Base-by-base conservation (phyloP, 1,284 basidiomycete species). In the Apiotrichum porosum region DNA sequence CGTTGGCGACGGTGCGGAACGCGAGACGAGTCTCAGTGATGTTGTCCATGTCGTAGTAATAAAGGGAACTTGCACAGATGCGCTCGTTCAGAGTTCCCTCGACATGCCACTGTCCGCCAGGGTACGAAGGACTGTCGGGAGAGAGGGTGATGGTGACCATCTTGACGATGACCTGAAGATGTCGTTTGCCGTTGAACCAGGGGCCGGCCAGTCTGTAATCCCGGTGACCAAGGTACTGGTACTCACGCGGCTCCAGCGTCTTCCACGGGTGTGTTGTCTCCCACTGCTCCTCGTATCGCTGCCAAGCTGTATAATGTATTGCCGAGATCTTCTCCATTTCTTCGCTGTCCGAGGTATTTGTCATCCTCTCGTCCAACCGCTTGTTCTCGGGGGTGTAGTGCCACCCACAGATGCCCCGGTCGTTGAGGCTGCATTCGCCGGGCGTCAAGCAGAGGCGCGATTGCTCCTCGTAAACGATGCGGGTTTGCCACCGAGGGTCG, bases 1-100 rank as follows among this genome's bases (percentile, higher is more conserved):
- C 26, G 19, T 54, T 21, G 17, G 17, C 24, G 10, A 13, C 18
- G 0, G 47, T 46, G 13, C 51, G 34, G 42, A 53, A 49, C 6
- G 24, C 24, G 10, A 53, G 44, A 18, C 19, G 31, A n/a, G 24
- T 28, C 22, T 41, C 40, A n/a, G 47, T 53, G 18, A 53, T 41
- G 47, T 53, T 53, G 14, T 42, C 36, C 22, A 35, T 35, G 51
- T 49, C 51, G 37, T 53, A 53, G 37, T 53, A 53, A 44, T 46
- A 53, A 21, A 53, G 47, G 3, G 44, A 47, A 5, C 47, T 53
- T 14, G 47, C 47, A 28, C 8, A 21, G 35, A 53, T 53, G 24
- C 44, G 51, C 40, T 53, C 51, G 40, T 53, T 53, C 22, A 45
- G 31, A 35, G 28, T 34, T 2, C 51, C 51, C 40, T 53, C 51